phyloP scores from a whole-genome alignment of 2,329 filamentous ascomycete species.

The Fusarium subtropicale region DNA sequence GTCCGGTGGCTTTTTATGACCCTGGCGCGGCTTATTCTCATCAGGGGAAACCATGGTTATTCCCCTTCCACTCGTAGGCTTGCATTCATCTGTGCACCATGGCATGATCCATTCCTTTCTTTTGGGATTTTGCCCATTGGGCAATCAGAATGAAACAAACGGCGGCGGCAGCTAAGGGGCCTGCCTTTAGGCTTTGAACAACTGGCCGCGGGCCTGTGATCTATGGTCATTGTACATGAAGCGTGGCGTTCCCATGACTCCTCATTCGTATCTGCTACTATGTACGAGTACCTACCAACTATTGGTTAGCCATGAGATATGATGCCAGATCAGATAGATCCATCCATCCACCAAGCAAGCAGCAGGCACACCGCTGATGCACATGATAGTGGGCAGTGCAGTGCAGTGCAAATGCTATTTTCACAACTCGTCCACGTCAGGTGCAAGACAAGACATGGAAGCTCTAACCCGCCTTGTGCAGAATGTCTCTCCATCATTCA shows the following conservation, averaged over 20 bases:
- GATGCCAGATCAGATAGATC: slow-evolving; percentile 4
- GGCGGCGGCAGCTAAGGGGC: slow-evolving; percentile 38
- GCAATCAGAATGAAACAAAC: slow-evolving; percentile 45
- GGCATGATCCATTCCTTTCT: slow-evolving; percentile 25
- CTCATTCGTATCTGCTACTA: slow-evolving; percentile 3
- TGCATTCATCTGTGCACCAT: slow-evolving; percentile 34
- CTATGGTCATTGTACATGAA: slow-evolving; percentile 30
- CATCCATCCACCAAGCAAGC: slow-evolving; percentile 1
- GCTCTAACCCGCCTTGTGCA: slow-evolving; percentile 34
- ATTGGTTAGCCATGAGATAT: neutral
- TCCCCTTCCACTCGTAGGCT: slow-evolving; percentile 29
- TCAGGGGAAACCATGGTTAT: slow-evolving; percentile 30
- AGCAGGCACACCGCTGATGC: slow-evolving; percentile 4
- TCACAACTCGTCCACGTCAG: slow-evolving; percentile 7
- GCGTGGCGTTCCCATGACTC: slow-evolving; percentile 34
- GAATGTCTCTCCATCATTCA: slow-evolving; percentile 42
- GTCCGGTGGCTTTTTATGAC: slow-evolving; percentile 16
- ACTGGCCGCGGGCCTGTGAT: neutral
- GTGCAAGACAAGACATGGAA: slow-evolving; percentile 2
- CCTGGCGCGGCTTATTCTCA: slow-evolving; percentile 27
- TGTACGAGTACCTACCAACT: neutral
- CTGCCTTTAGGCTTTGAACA: neutral
- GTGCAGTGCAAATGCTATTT: neutral
- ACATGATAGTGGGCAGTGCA: neutral
- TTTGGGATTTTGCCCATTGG: slow-evolving; percentile 29